These are phyloP conservation scores for Arthrobotrys sinensis DNA, from an alignment of 2,329 filamentous ascomycete genomes.

Conservation along the genomic window DNA sequence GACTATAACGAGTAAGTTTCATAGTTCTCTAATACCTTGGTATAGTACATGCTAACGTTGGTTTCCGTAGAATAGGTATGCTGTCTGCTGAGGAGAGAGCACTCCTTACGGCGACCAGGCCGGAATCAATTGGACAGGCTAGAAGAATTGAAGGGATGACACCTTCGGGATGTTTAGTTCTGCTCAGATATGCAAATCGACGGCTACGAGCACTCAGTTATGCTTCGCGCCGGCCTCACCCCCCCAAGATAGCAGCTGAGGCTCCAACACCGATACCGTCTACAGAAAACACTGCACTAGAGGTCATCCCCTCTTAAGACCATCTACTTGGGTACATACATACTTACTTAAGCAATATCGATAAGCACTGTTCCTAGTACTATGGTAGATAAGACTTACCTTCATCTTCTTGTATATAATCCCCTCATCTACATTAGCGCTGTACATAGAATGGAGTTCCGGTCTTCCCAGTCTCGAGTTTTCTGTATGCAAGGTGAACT, in stretches of 20 bases:
- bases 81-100: slow-evolving; percentile 85
- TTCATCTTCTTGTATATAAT: slow-evolving; percentile 35
- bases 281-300: not conserved
- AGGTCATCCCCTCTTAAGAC: not conserved
- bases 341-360: not conserved
- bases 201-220: slow-evolving; percentile 28
- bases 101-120: slow-evolving; percentile 78
- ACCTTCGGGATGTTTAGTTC: slow-evolving; percentile 73
- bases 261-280: not conserved
- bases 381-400: slow-evolving; percentile 29
- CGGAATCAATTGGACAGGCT: slow-evolving; percentile 90
- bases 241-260: not conserved
- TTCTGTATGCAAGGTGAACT: slow-evolving; percentile 28
- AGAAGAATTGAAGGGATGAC: slow-evolving; percentile 86
- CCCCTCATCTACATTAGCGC: slow-evolving; percentile 15
- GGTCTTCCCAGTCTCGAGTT: slow-evolving; percentile 4
- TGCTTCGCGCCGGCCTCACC: slow-evolving; percentile 10
- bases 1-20: slow-evolving; percentile 75
- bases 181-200: slow-evolving; percentile 54
- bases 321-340: not conserved
- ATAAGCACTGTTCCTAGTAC: not conserved
- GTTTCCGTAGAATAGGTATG: slow-evolving; percentile 73
- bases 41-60: not conserved
- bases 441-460: slow-evolving; percentile 24
- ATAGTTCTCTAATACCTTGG: no score